A percentile compares a stretch with the other conserved stretches of the same genome.
Evolutionary conservation across 176 grass and related monocot genomes (phyloP).

Genomic region (Carex littledalei): DNA sequence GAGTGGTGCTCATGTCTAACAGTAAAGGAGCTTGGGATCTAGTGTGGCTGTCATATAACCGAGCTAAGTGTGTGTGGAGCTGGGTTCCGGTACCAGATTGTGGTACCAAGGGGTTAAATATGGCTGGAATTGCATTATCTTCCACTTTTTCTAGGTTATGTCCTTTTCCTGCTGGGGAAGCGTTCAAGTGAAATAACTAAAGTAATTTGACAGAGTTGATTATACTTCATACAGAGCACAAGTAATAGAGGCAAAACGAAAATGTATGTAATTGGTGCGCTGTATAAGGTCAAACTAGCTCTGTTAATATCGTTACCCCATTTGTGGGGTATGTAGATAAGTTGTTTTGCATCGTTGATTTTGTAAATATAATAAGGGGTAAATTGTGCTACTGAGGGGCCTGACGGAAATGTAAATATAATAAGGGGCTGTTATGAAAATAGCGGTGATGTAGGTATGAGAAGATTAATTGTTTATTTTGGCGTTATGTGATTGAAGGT

Average conservation of each 20-base stretch:
- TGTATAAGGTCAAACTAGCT: no score
- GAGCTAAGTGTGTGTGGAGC: conserved; percentile 34
- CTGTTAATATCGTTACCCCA: no score
- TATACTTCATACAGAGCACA: no score
- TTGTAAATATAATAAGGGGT: background rate
- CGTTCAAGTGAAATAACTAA: background rate
- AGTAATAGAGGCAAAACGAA: no score
- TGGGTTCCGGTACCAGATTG: conserved; percentile 91
- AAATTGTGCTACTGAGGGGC: no score
- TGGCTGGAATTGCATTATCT: conserved; percentile 93
- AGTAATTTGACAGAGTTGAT: no score
- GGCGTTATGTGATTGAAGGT: background rate
- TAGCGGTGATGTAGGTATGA: background rate
- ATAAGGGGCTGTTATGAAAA: background rate
- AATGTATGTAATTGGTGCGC: no score
- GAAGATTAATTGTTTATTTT: background rate
- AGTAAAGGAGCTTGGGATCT: conserved; percentile 78
- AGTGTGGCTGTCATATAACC: conserved; percentile 78
- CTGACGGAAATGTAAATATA: background rate
- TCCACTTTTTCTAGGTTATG: conserved; percentile 88
- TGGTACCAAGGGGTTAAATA: conserved; percentile 80
- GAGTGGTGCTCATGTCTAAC: conserved; percentile 85
- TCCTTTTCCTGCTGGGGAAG: conserved; percentile 29
- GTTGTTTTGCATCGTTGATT: background rate
- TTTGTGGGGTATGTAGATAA: background rate